Percentiles rank a stretch among this genome's conserved stretches.
phyloP scores from a whole-genome alignment of 208 protist genomes.

The Leishmania gerbilli region DNA sequence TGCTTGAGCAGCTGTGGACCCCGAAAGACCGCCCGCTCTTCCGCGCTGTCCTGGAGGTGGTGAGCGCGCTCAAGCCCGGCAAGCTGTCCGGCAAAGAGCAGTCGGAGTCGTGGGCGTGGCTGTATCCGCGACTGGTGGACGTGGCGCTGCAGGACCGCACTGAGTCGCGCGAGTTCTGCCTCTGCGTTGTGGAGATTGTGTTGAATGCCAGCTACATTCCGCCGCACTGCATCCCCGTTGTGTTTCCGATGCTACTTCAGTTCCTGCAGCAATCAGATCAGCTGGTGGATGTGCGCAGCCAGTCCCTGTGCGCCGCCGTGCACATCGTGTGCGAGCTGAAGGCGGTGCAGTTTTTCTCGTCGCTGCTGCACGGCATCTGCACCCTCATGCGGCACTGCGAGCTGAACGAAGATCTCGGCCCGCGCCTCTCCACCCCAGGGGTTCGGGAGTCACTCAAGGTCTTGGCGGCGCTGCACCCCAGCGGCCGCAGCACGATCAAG shows the following conservation, averaged over 20 bases:
- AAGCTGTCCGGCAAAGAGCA: constrained; percentile 92
- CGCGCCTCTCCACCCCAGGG: constrained; percentile 73
- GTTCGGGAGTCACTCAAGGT: constrained; percentile 81
- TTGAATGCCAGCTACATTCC: constrained; percentile 89
- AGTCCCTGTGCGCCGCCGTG: constrained; percentile 81
- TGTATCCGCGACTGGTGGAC: constrained; percentile 90
- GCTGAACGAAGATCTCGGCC: constrained; percentile 76
- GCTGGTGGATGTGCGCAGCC: constrained; percentile 82
- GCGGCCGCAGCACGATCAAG: constrained; percentile 64
- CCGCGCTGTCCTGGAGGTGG: constrained; percentile 82
- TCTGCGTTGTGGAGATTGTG: constrained; percentile 89
- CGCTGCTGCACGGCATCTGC: constrained; percentile 79
- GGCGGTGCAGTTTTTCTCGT: constrained; percentile 82
- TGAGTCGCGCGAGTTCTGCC: constrained; percentile 83
- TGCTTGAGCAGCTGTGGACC: constrained; percentile 89
- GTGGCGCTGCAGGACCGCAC: constrained; percentile 88
- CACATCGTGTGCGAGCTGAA: constrained; percentile 91
- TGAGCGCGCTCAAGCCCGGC: constrained; percentile 87
- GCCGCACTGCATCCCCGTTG: constrained; percentile 86
- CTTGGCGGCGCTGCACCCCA: constrained; percentile 71
- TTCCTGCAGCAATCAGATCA: constrained; percentile 87
- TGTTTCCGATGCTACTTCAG: constrained; percentile 86
- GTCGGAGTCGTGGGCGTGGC: constrained; percentile 88
- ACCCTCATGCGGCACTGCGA: constrained; percentile 88
- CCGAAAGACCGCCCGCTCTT: constrained; percentile 83